These are phyloP conservation scores for Erodium maritimum DNA, from an alignment of 345 rosid species.

Conservation along the genomic window DNA sequence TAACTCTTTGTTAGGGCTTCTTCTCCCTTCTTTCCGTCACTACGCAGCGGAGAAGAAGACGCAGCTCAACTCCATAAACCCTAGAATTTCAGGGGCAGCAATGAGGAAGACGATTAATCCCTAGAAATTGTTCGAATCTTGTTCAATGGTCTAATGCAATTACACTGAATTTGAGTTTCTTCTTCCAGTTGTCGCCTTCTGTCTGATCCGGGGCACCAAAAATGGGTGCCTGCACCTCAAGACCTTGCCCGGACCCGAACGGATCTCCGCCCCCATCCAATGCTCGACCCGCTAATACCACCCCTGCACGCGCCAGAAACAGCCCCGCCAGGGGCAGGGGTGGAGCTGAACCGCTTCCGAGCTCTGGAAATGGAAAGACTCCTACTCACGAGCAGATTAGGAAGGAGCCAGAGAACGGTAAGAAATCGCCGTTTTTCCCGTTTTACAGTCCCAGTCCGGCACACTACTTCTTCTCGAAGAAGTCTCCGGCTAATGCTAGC, in stretches of 20 bases:
- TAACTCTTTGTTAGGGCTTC: not conserved
- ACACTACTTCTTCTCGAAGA: constrained; percentile 67
- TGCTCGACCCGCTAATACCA: not conserved
- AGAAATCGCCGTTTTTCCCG: constrained; percentile 73
- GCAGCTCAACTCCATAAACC: not conserved
- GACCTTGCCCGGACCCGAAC: not conserved
- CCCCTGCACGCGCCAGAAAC: not conserved
- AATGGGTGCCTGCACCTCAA: not conserved
- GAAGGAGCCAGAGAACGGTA: constrained; percentile 24
- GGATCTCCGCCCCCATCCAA: not conserved
- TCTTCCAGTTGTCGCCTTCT: not conserved
- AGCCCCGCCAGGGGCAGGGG: not conserved
- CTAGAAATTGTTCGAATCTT: not conserved
- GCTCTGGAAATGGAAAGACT: constrained; percentile 8
- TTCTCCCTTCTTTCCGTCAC: not conserved
- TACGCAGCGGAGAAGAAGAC: not conserved
- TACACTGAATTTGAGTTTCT: not conserved
- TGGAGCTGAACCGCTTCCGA: not conserved
- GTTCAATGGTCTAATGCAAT: not conserved
- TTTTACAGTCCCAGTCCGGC: constrained; percentile 88
- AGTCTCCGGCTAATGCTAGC: constrained; percentile 55
- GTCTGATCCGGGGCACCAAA: no score
- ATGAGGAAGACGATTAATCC: not conserved
- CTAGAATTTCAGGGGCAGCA: not conserved
- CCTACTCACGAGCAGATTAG: constrained; percentile 9